phyloP scores from a whole-genome alignment of 2,329 filamentous ascomycete genomes.

The Cercospora janseana region DNA sequence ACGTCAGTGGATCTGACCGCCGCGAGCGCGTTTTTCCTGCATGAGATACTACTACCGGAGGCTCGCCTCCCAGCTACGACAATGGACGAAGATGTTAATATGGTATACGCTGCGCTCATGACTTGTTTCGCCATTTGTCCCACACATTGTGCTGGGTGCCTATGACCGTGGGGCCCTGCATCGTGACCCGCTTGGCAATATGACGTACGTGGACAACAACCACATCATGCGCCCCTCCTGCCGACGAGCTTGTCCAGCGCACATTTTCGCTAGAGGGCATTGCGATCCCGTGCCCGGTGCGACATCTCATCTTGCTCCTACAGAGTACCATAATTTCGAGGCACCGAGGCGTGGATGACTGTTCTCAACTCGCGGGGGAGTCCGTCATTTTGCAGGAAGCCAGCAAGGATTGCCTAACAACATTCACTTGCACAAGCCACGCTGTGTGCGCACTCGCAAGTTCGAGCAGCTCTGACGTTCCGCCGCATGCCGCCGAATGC shows the following conservation, averaged over 20 bases:
- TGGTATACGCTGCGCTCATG: background rate
- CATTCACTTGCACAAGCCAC: background rate
- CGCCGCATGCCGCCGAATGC: background rate
- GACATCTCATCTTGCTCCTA: background rate
- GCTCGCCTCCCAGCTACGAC: slow-evolving; percentile 10
- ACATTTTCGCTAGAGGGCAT: background rate
- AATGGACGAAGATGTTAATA: slow-evolving; percentile 14
- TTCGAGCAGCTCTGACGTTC: slow-evolving; percentile 1
- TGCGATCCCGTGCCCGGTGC: background rate
- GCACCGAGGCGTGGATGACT: background rate
- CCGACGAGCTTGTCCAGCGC: background rate
- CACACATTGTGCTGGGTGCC: background rate
- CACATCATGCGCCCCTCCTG: too few species aligned
- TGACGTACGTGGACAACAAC: too few species aligned
- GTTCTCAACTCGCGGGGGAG: background rate
- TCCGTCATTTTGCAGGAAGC: slow-evolving; percentile 7
- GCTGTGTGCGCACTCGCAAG: background rate
- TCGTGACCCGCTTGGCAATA: too few species aligned
- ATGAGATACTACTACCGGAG: slow-evolving; percentile 16
- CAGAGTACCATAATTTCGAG: slow-evolving; percentile 1
- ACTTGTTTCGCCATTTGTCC: background rate
- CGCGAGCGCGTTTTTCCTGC: slow-evolving; percentile 6
- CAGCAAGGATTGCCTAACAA: slow-evolving; percentile 7
- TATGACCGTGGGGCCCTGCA: too few species aligned
- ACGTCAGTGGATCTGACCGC: slow-evolving; percentile 17